Conservation (phyloP, 768 basidiomycete genomes). For the Lentinula guzmanii region DNA sequence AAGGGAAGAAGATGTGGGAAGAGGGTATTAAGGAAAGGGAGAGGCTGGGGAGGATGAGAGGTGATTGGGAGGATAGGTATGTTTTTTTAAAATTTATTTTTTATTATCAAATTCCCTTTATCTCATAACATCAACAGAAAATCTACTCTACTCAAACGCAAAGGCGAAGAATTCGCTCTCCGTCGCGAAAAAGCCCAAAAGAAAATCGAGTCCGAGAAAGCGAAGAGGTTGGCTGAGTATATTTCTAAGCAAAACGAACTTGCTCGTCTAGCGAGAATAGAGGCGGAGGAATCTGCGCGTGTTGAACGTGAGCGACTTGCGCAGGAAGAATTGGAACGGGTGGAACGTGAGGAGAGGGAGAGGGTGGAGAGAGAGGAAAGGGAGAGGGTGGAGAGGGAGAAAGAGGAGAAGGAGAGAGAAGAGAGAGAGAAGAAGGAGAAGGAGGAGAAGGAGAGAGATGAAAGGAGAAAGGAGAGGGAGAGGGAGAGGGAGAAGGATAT, state of each 20-base stretch:
- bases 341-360: background rate
- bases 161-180: constrained; percentile 59
- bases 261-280: constrained; percentile 39
- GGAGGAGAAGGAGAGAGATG: constrained; percentile 29
- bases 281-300: constrained; percentile 41
- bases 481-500: constrained; percentile 43
- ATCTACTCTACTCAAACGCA: constrained; percentile 27
- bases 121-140: background rate
- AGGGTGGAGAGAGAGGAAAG: background rate
- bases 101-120: constrained; percentile 15
- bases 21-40: constrained; percentile 70
- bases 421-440: background rate
- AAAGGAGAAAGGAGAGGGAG: constrained; percentile 54
- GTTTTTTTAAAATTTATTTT: constrained; percentile 28
- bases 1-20: constrained; percentile 49
- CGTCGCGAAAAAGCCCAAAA: constrained; percentile 48
- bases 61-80: constrained; percentile 56
- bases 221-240: constrained; percentile 53
- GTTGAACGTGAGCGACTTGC: constrained; percentile 10
- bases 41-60: constrained; percentile 65
- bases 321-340: background rate
- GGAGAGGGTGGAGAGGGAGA: background rate
- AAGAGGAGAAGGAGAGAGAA: background rate
- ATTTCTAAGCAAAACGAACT: constrained; percentile 59
- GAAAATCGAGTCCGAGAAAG: constrained; percentile 84